Evolutionary conservation across 2,329 filamentous ascomycete species (phyloP).

Genomic region (Talaromyces sp.): DNA sequence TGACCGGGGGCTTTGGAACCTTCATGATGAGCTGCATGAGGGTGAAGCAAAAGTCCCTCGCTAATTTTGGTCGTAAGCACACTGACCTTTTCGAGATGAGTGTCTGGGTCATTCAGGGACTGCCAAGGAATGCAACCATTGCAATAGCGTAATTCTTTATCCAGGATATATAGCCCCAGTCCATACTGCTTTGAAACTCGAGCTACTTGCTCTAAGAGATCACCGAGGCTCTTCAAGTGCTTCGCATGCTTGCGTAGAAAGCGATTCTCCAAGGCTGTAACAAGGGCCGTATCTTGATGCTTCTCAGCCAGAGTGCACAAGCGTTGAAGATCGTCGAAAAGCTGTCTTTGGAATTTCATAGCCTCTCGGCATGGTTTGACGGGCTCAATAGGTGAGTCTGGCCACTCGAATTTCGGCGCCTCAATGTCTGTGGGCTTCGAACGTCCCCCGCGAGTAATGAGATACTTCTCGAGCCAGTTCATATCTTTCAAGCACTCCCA

Average conservation of each 20-base stretch:
- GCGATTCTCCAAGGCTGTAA: slow-evolving; percentile 20
- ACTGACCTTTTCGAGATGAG: background rate
- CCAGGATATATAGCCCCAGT: slow-evolving; percentile 23
- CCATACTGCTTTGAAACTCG: slow-evolving; percentile 26
- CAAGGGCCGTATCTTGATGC: slow-evolving; percentile 19
- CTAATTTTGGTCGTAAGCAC: background rate
- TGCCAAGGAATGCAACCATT: slow-evolving; percentile 20
- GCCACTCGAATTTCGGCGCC: slow-evolving; percentile 22
- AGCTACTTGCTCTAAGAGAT: slow-evolving; percentile 24
- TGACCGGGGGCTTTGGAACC: background rate
- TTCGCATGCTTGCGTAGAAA: slow-evolving; percentile 24
- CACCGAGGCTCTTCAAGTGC: slow-evolving; percentile 26
- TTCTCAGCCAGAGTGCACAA: slow-evolving; percentile 21
- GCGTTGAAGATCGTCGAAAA: slow-evolving; percentile 24
- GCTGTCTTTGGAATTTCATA: slow-evolving; percentile 20
- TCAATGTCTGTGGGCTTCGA: slow-evolving; percentile 25
- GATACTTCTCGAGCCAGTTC: slow-evolving; percentile 26
- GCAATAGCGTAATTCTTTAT: slow-evolving; percentile 21
- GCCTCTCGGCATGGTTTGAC: slow-evolving; percentile 22
- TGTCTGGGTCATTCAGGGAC: slow-evolving; percentile 23
- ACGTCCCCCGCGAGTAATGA: slow-evolving; percentile 24
- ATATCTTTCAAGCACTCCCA: slow-evolving; percentile 24
- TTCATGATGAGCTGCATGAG: background rate
- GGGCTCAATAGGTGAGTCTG: slow-evolving; percentile 25
- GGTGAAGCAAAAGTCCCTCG: background rate